These are phyloP conservation scores for Exophiala aquamarina DNA, from an alignment of 2,329 filamentous ascomycete genomes.

Conservation along the genomic window DNA sequence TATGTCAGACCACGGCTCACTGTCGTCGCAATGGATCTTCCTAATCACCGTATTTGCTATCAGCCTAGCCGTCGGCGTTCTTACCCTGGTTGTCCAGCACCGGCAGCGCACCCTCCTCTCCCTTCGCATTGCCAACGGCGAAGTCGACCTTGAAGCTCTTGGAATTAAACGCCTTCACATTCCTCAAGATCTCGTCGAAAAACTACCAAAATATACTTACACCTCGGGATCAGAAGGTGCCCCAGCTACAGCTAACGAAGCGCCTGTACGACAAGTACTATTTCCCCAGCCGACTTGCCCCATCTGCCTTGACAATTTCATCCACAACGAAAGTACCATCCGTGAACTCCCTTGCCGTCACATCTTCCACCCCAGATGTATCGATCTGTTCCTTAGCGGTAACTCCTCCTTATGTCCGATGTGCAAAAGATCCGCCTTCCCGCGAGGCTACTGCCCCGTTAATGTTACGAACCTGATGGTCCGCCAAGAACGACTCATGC, in stretches of 20 bases:
- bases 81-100: not conserved
- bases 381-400: constrained; percentile 76
- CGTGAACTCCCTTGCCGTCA: constrained; percentile 86
- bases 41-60: not conserved
- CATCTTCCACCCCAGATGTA: constrained; percentile 90
- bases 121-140: not conserved
- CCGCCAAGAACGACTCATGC: constrained; percentile 70
- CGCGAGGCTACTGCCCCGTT: constrained; percentile 62
- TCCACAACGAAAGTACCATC: constrained; percentile 68
- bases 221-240: not conserved
- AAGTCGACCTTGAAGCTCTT: not conserved
- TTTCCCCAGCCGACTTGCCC: constrained; percentile 78
- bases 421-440: constrained; percentile 82
- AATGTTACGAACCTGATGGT: constrained; percentile 84
- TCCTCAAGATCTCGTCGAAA: not conserved
- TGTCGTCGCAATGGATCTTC: not conserved
- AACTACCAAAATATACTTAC: constrained; percentile 1
- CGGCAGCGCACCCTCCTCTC: not conserved
- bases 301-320: constrained; percentile 85
- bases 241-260: constrained; percentile 1
- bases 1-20: not conserved
- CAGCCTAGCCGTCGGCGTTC: not conserved
- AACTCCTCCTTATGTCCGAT: constrained; percentile 89
- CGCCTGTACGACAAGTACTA: constrained; percentile 29
- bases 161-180: not conserved